A percentile compares a stretch with the other conserved stretches of the same genome.
These are phyloP conservation scores for Bromus sterilis DNA, from an alignment of 176 grass and related monocot genomes.

Conservation along the genomic window DNA sequence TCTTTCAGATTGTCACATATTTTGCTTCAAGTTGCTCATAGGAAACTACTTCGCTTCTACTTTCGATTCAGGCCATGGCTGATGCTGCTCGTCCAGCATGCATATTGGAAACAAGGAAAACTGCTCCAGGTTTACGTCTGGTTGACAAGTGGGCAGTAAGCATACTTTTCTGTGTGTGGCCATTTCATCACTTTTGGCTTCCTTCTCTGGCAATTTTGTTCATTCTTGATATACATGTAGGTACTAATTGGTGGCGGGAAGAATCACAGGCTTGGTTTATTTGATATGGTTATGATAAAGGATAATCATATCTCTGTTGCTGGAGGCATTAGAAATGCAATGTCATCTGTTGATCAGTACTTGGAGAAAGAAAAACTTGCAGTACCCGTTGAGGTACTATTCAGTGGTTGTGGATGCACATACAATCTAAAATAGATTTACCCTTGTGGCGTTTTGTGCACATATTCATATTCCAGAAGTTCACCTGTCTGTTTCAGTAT, in stretches of 20 bases:
- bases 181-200: background rate
- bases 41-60: background rate
- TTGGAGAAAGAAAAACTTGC: conserved; percentile 55
- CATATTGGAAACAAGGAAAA: conserved; percentile 95
- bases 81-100: conserved; percentile 81
- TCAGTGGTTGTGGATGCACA: background rate
- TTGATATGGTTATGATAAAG: conserved; percentile 99
- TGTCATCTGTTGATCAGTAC: conserved; percentile 79
- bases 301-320: conserved; percentile 99
- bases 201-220: background rate
- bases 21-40: background rate
- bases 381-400: conserved; percentile 84
- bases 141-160: conserved; percentile 91
- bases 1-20: too few relatives aligned
- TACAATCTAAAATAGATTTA: background rate
- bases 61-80: conserved; percentile 65
- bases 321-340: conserved; percentile 71
- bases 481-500: background rate
- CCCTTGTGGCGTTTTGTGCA: background rate
- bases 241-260: conserved; percentile 94
- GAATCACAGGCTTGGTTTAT: conserved; percentile 93
- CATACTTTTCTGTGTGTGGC: background rate
- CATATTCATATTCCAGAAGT: background rate
- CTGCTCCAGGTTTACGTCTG: conserved; percentile 85
- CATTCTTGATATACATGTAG: conserved; percentile 19